These are phyloP conservation scores for Tolypocladium tundrense DNA, from an alignment of 2,329 filamentous ascomycete genomes.

Conservation along the genomic window DNA sequence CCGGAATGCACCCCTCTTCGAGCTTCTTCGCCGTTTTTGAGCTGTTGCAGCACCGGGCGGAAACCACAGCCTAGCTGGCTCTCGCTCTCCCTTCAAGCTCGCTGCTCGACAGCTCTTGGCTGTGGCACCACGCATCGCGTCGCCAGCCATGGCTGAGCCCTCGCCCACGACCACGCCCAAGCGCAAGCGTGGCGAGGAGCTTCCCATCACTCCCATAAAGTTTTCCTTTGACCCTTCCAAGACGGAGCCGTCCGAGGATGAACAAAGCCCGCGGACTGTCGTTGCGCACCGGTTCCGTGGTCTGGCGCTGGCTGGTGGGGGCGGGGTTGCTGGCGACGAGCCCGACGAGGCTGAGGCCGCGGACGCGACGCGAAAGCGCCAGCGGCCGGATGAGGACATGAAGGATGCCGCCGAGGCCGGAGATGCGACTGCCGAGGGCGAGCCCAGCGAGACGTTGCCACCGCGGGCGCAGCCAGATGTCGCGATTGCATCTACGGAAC, in stretches of 20 bases:
- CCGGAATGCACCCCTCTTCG: background rate
- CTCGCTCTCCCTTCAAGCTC: background rate
- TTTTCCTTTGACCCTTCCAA: conserved; percentile 36
- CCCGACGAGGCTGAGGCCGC: conserved; percentile 17
- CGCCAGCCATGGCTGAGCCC: conserved; percentile 7
- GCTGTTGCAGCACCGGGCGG: background rate
- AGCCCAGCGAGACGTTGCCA: background rate
- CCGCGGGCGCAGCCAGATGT: background rate
- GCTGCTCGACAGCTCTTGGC: background rate
- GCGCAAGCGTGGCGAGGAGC: conserved; percentile 32
- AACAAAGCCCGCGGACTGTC: conserved; percentile 41
- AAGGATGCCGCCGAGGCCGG: conserved; percentile 9
- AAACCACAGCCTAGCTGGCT: background rate
- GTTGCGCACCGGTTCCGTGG: conserved; percentile 43
- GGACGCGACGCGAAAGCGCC: conserved; percentile 8
- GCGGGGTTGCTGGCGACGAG: conserved; percentile 27
- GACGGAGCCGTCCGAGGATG: conserved; percentile 28
- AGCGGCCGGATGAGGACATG: background rate
- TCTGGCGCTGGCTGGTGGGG: conserved; percentile 36
- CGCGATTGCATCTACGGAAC: background rate
- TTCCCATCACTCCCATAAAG: conserved; percentile 20
- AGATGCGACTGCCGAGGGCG: conserved; percentile 1
- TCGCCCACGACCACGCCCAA: conserved; percentile 27
- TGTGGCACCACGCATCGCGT: background rate
- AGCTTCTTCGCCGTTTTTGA: background rate